Percentiles rank a stretch among this genome's conserved stretches.
Conservation (phyloP, 352 stramenopile genomes). For the Pythium utonaiense region DNA sequence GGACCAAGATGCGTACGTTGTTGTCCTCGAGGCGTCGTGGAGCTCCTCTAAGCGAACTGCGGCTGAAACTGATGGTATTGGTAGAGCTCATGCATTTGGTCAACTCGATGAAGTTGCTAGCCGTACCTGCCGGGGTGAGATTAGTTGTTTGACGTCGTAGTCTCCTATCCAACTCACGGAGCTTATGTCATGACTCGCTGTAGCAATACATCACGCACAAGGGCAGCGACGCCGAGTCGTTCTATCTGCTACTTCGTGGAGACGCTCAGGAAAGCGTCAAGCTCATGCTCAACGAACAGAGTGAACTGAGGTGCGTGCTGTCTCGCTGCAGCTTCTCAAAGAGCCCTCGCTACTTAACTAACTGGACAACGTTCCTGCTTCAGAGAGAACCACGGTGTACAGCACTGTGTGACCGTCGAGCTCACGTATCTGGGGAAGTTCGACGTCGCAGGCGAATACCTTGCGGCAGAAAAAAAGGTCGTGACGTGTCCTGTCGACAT, state of each 20-base stretch:
- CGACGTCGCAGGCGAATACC: slow-evolving; percentile 76
- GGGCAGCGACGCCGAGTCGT: slow-evolving; percentile 66
- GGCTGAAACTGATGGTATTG: no score
- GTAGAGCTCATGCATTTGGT: slow-evolving; percentile 82
- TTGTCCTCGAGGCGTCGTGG: not conserved
- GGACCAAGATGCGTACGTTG: slow-evolving; percentile 81
- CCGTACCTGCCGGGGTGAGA: slow-evolving; percentile 45
- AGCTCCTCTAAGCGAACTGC: no score
- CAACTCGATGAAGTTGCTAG: slow-evolving; percentile 82
- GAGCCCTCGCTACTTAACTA: no score
- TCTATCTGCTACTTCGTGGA: slow-evolving; percentile 72
- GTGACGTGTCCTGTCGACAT: slow-evolving; percentile 68
- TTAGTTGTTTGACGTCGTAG: not conserved
- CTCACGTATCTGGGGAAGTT: slow-evolving; percentile 79
- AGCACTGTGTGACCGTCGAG: slow-evolving; percentile 69
- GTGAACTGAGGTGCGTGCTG: slow-evolving; percentile 42
- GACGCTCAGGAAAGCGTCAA: slow-evolving; percentile 69
- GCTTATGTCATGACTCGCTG: not conserved
- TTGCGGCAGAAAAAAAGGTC: slow-evolving; percentile 70
- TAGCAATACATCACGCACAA: slow-evolving; percentile 83
- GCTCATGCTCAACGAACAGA: slow-evolving; percentile 57
- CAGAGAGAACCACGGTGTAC: slow-evolving; percentile 46
- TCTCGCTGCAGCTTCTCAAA: no score
- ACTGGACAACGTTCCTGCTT: no score
- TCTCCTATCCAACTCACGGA: not conserved